Percentiles rank a stretch among this genome's conserved stretches.
phyloP scores from a whole-genome alignment of 768 basidiomycete genomes.

The Russula dissimulans region DNA sequence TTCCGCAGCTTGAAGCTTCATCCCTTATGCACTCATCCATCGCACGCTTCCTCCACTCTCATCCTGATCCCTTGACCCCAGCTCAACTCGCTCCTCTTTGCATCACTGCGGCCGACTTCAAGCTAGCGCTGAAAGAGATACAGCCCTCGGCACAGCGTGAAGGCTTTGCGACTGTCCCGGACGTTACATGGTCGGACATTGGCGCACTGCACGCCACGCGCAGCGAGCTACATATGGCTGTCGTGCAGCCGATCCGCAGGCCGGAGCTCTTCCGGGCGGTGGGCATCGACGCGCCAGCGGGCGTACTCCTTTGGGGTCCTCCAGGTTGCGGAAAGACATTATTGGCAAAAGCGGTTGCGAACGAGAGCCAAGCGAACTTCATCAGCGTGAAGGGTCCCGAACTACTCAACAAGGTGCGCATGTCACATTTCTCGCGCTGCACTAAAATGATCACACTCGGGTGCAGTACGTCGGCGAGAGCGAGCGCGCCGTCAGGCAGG shows the following conservation, averaged over 20 bases:
- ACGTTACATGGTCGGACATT: conserved; percentile 90
- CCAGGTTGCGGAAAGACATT: conserved; percentile 98
- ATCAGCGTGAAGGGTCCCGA: conserved; percentile 98
- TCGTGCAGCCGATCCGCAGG: conserved; percentile 87
- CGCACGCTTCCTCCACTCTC: conserved; percentile 79
- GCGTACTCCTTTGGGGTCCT: conserved; percentile 97
- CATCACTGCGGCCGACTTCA: conserved; percentile 77
- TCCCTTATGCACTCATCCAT: conserved; percentile 51
- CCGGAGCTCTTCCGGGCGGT: conserved; percentile 85
- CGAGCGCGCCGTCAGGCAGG: conserved; percentile 88
- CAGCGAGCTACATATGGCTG: conserved; percentile 94
- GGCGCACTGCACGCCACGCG: conserved; percentile 83
- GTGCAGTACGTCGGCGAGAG: conserved; percentile 92
- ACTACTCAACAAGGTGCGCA: conserved; percentile 81
- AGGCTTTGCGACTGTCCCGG: conserved; percentile 95
- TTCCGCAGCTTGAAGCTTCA: conserved; percentile 32
- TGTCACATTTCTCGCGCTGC: not conserved
- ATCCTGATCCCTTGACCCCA: conserved; percentile 71
- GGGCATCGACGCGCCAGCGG: conserved; percentile 86
- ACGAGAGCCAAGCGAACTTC: conserved; percentile 91
- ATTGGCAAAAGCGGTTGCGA: conserved; percentile 96
- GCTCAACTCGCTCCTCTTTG: conserved; percentile 73
- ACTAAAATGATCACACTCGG: not conserved
- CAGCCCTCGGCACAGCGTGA: conserved; percentile 97
- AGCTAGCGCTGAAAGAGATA: conserved; percentile 69